Conservation (phyloP, 2,329 filamentous ascomycete genomes). For the Xylariaceae sp. region DNA sequence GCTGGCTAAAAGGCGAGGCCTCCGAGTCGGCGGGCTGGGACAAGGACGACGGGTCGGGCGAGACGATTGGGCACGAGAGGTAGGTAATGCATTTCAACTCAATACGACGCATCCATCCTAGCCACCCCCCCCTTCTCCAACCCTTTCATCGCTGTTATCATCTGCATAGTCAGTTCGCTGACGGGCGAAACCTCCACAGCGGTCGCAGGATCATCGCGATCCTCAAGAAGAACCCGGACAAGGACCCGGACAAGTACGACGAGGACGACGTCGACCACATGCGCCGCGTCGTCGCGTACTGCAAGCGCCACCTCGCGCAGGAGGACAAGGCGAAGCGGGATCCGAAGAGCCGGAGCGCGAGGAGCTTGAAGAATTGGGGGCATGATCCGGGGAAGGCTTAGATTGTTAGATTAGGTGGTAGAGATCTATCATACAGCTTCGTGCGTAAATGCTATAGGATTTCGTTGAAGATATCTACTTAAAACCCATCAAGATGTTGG, state of each 20-base stretch:
- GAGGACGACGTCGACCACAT: slow-evolving; percentile 52
- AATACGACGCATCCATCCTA: too few relatives aligned
- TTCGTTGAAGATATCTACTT: too few relatives aligned
- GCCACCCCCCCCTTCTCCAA: too few relatives aligned
- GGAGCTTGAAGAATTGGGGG: slow-evolving; percentile 58
- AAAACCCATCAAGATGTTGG: too few relatives aligned
- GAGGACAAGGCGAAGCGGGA: slow-evolving; percentile 56
- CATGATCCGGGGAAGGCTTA: slow-evolving; percentile 42
- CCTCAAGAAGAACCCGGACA: slow-evolving; percentile 56
- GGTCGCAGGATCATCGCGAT: slow-evolving; percentile 61
- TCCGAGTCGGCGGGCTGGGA: slow-evolving; percentile 56
- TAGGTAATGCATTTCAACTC: too few relatives aligned
- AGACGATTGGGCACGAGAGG: slow-evolving; percentile 58
- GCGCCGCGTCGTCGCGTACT: slow-evolving; percentile 59
- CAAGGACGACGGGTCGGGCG: slow-evolving; percentile 55
- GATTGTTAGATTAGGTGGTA: too few relatives aligned
- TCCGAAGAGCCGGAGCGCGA: slow-evolving; percentile 44
- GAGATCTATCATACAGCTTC: too few relatives aligned
- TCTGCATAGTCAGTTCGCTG: neutral
- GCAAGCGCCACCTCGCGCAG: slow-evolving; percentile 62
- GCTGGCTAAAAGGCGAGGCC: slow-evolving; percentile 55
- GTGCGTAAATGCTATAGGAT: too few relatives aligned
- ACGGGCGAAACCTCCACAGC: slow-evolving; percentile 35
- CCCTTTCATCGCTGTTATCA: neutral
- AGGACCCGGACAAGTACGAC: slow-evolving; percentile 52